Evolutionary conservation across 208 protist species (phyloP).

Genomic region (Leishmania amazonensis): DNA sequence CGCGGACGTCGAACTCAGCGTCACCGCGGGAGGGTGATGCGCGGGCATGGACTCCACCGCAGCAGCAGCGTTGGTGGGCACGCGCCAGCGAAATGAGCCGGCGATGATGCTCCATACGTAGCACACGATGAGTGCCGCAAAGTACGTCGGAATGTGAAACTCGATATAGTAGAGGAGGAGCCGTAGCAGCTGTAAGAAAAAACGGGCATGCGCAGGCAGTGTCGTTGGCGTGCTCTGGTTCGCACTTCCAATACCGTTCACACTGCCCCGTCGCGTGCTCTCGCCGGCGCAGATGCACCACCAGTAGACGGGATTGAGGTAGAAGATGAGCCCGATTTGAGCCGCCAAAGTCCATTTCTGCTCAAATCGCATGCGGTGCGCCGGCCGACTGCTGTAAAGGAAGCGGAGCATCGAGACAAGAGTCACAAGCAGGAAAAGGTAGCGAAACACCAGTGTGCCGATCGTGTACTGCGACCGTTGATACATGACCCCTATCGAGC

Average conservation of each 20-base stretch:
- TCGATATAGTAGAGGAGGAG: slow-evolving; percentile 52
- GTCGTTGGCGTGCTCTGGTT: neutral
- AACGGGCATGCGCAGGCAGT: neutral
- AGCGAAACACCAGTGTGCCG: slow-evolving; percentile 63
- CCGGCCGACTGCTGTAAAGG: slow-evolving; percentile 37
- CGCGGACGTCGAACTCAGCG: neutral
- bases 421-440: slow-evolving; percentile 54
- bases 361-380: slow-evolving; percentile 43
- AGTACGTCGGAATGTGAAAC: slow-evolving; percentile 77
- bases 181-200: neutral
- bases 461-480: slow-evolving; percentile 70
- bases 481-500: slow-evolving; percentile 66
- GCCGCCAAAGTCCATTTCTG: slow-evolving; percentile 63
- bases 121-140: slow-evolving; percentile 58
- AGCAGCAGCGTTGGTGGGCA: neutral
- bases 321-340: slow-evolving; percentile 55
- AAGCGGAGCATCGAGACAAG: slow-evolving; percentile 54
- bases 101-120: slow-evolving; percentile 68
- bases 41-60: neutral
- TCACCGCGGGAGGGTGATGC: neutral
- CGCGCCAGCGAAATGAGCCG: slow-evolving; percentile 40
- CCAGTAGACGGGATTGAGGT: slow-evolving; percentile 74
- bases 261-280: neutral
- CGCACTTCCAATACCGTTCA: neutral
- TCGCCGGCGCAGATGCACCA: slow-evolving; percentile 39